Evolutionary conservation across 177 flowering plant species (phyloP), one percentile per base, ranked within the genome.

Genomic region (Telopea speciosissima): DNA sequence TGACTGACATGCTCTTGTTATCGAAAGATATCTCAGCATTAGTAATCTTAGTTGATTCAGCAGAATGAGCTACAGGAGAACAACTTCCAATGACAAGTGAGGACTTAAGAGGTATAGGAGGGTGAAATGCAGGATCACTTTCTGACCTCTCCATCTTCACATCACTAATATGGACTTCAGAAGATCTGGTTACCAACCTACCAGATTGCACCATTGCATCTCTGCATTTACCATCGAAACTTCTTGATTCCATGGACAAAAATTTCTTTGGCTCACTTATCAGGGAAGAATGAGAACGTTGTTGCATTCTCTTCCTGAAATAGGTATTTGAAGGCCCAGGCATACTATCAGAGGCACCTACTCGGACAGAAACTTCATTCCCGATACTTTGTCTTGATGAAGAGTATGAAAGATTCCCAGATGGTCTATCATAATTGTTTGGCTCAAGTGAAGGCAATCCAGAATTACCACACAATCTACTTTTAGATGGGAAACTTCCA

Each of bases 321-420:
- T 69, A 67, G 67, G 73, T 59, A 74, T 67, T 74, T 61, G 24
- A 22, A 65, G 1, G 60, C 42, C 66, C 77, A 65, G 68, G 66
- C 24, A 70, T 74, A 42, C 65, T 68, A 67, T 69, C 45, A 63
- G 74, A 45, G 74, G 74, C 70, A 68, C 23, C 56, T n/a, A 31
- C 63, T 66, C 69, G 75, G 44, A 31, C 63, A 56, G 80, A 60
- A 78, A 59, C 66, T 56, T 80, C 82, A 74, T 78, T 75, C 33
- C 36, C 72, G 56, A 23, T 31, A 68, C 61, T 68, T 66, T 36
- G 60, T 52, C 71, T 70, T 17, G 77, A 58, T 36, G 65, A 68
- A 33, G 79, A 65, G 16, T 14, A 75, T 65, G 63, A 33, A 28
- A 23, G 71, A 63, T 8, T 58, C 23, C 61, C 23, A n/a, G 61